Evolutionary conservation across 2,329 filamentous ascomycete genomes (phyloP).

Genomic region (Fonsecaea pedrosoi): DNA sequence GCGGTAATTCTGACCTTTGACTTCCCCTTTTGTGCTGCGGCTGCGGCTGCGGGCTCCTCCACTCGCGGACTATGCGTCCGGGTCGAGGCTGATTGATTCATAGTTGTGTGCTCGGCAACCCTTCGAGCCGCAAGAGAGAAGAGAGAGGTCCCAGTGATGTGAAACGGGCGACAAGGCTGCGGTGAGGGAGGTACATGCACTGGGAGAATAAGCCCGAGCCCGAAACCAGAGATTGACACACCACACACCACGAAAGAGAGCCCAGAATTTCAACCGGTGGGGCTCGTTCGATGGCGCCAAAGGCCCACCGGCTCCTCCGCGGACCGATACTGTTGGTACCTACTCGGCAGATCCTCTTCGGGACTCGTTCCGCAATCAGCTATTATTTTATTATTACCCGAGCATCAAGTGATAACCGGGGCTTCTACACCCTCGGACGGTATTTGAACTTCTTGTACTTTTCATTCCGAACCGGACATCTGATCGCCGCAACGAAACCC

Average conservation of each 20-base stretch:
- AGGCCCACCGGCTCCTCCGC: neutral
- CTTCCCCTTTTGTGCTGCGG: neutral
- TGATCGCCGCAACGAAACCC: neutral
- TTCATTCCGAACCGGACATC: neutral
- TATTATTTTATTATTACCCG: neutral
- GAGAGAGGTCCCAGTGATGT: constrained; percentile 6
- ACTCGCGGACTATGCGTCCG: neutral
- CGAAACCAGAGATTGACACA: neutral
- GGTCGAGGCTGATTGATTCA: neutral
- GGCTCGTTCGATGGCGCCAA: neutral
- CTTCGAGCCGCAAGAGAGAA: constrained; percentile 8
- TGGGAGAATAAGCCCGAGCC: neutral
- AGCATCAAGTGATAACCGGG: neutral
- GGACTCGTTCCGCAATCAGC: neutral
- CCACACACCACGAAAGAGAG: neutral
- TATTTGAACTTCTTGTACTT: neutral
- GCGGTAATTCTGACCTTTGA: constrained; percentile 1
- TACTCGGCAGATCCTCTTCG: neutral
- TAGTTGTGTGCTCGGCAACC: neutral
- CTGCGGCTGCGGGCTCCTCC: neutral
- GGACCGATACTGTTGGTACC: neutral
- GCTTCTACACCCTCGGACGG: neutral
- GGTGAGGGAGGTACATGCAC: neutral
- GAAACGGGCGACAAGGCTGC: neutral
- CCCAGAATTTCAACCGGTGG: constrained; percentile 1